These are phyloP conservation scores for Decorospora gaudefroyi DNA, from an alignment of 2,329 filamentous ascomycete species.

Conservation along the genomic window DNA sequence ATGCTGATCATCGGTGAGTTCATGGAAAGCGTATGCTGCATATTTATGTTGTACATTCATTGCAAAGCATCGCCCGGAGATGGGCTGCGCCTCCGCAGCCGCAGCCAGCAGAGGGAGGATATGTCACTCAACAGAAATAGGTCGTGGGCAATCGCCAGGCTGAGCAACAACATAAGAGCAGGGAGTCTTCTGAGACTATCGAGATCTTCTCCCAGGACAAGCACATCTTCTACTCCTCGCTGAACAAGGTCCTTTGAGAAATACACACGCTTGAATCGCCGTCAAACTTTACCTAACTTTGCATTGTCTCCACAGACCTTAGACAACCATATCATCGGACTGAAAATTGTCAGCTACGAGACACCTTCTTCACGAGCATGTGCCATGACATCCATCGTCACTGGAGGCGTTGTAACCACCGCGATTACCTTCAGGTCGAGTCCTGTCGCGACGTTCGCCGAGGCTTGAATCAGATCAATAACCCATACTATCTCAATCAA, in stretches of 20 bases:
- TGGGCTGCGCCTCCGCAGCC: neutral
- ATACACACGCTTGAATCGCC: too few species aligned
- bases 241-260: too few species aligned
- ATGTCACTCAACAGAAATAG: neutral
- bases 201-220: neutral
- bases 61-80: neutral
- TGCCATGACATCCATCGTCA: conserved; percentile 10
- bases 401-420: conserved; percentile 11
- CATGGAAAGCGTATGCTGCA: neutral
- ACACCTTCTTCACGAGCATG: neutral
- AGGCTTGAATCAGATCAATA: conserved; percentile 9
- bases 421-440: conserved; percentile 7
- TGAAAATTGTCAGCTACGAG: too few species aligned
- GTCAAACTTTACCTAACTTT: too few species aligned
- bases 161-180: neutral
- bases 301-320: too few species aligned
- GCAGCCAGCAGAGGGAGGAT: neutral
- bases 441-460: conserved; percentile 4
- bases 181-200: neutral
- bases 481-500: conserved; percentile 5
- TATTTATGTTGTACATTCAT: neutral
- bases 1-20: neutral
- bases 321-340: too few species aligned
- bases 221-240: too few species aligned
- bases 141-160: neutral